Evolutionary conservation across 495 filamentous ascomycete species (phyloP).

Genomic region (Cetradonia linearis): DNA sequence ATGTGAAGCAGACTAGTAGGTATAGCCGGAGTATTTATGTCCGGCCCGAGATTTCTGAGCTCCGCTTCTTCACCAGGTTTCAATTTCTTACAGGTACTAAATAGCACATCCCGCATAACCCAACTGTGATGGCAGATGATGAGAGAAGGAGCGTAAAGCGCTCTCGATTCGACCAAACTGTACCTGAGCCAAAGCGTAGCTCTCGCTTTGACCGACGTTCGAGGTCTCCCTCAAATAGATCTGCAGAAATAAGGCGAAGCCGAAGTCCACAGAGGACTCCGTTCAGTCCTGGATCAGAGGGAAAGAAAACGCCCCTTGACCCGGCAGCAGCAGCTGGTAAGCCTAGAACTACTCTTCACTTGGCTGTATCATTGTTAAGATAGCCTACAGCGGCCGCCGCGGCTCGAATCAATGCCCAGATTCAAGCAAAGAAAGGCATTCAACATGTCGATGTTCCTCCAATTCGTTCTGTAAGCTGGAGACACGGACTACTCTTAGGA

Average conservation of each 20-base stretch:
- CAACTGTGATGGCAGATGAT: conserved; percentile 59
- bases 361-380: conserved; percentile 13
- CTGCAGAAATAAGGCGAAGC: conserved; percentile 54
- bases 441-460: conserved; percentile 93
- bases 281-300: conserved; percentile 41
- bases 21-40: not conserved
- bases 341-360: conserved; percentile 8
- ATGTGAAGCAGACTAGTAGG: not conserved
- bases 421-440: conserved; percentile 85
- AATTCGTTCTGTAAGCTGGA: conserved; percentile 50
- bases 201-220: conserved; percentile 82
- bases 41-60: not conserved
- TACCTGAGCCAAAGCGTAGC: conserved; percentile 58
- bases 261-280: conserved; percentile 61
- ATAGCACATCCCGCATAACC: not conserved
- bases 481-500: not conserved
- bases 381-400: conserved; percentile 66
- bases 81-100: not conserved
- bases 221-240: conserved; percentile 61
- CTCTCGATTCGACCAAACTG: conserved; percentile 85
- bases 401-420: conserved; percentile 83
- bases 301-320: conserved; percentile 44
- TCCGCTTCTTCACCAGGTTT: not conserved
- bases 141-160: conserved; percentile 66
- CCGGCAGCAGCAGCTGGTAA: conserved; percentile 82